Conservation (phyloP, 192 early-diverging fungal genomes). For the Chytriomyces hyalinus region DNA sequence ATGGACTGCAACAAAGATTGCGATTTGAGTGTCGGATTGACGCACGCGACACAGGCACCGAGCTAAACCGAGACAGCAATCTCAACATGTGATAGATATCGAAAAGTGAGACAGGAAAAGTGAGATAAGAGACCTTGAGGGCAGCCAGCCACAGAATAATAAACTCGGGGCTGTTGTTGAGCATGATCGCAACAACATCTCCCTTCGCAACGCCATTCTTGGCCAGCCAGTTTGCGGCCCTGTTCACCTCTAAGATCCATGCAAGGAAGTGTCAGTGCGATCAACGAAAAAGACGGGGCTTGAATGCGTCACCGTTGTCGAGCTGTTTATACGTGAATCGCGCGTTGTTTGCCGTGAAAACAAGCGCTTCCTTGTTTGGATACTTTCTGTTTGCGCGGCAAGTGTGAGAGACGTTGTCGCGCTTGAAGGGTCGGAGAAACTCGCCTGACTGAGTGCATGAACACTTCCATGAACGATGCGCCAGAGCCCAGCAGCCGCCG, state of each 20-base stretch:
- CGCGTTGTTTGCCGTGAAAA: slow-evolving; percentile 6
- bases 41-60: slow-evolving; percentile 56
- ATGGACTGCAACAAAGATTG: slow-evolving; percentile 29
- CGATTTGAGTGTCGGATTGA: slow-evolving; percentile 63
- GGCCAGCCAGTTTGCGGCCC: slow-evolving; percentile 22
- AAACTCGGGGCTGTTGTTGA: slow-evolving; percentile 67
- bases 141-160: slow-evolving; percentile 58
- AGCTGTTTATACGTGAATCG: slow-evolving; percentile 27
- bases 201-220: slow-evolving; percentile 12
- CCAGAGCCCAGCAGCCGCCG: neutral
- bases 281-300: neutral
- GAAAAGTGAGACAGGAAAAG: slow-evolving; percentile 57
- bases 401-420: neutral
- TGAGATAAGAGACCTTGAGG: slow-evolving; percentile 61
- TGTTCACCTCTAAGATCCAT: slow-evolving; percentile 12
- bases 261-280: neutral
- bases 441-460: neutral
- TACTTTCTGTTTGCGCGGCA: slow-evolving; percentile 14
- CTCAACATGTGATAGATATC: slow-evolving; percentile 30
- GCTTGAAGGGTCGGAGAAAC: neutral
- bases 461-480: slow-evolving; percentile 1
- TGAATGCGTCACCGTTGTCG: slow-evolving; percentile 1
- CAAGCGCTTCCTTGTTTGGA: slow-evolving; percentile 28
- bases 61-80: slow-evolving; percentile 8
- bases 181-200: slow-evolving; percentile 58